Evolutionary conservation across 306 rosid species (phyloP).

Genomic region (Hippophae tibetana): DNA sequence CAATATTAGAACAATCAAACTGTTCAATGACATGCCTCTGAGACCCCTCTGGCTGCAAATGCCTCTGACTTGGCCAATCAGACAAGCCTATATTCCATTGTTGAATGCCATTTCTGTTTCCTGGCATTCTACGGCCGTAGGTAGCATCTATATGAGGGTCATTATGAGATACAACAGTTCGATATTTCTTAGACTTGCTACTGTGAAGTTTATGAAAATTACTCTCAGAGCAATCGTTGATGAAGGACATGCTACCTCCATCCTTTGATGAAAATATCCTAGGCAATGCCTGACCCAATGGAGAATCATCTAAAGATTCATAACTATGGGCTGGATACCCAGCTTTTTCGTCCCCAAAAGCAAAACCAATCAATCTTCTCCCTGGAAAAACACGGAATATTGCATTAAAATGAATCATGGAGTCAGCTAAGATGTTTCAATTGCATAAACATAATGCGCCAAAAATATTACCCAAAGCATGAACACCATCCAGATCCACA

Average conservation of each 20-base stretch:
- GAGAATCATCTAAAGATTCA: constrained; percentile 73
- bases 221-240: constrained; percentile 48
- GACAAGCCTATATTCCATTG: constrained; percentile 31
- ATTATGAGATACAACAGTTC: constrained; percentile 28
- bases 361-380: constrained; percentile 60
- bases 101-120: constrained; percentile 41
- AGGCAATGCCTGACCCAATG: constrained; percentile 47
- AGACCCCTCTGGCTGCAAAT: constrained; percentile 30
- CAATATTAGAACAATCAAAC: constrained; percentile 46
- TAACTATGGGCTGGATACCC: constrained; percentile 47
- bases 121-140: constrained; percentile 30
- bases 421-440: constrained; percentile 9
- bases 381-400: constrained; percentile 37
- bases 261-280: constrained; percentile 55
- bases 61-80: constrained; percentile 39
- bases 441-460: not conserved
- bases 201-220: constrained; percentile 40
- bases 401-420: not conserved
- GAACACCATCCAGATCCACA: constrained; percentile 61
- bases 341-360: constrained; percentile 53
- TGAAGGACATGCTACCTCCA: constrained; percentile 31
- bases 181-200: constrained; percentile 49
- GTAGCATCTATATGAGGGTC: constrained; percentile 29
- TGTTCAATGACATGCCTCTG: constrained; percentile 45
- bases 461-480: constrained; percentile 44